Evolutionary conservation across 805 yeast species (phyloP).

Genomic region (Myxozyma kluyveri): DNA sequence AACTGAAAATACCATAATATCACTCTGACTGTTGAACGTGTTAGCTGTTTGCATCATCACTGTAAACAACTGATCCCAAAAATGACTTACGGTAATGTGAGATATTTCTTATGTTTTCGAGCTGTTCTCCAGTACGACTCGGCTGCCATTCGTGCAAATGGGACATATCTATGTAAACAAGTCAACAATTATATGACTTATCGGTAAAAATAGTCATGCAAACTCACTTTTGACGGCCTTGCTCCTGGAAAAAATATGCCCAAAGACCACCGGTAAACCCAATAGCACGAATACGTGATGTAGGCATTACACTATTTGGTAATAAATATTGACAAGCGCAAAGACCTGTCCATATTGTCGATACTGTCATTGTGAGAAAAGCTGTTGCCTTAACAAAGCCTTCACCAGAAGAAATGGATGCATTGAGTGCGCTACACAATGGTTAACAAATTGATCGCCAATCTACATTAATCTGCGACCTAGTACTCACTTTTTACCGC

Average conservation of each 20-base stretch:
- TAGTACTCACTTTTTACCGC: background rate
- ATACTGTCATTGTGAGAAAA: slow-evolving; percentile 38
- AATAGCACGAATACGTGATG: slow-evolving; percentile 39
- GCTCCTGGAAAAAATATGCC: slow-evolving; percentile 37
- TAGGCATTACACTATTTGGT: slow-evolving; percentile 35
- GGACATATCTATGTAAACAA: slow-evolving; percentile 8
- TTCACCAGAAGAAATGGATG: background rate
- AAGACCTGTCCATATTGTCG: slow-evolving; percentile 43
- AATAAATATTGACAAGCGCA: slow-evolving; percentile 39
- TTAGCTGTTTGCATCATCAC: background rate
- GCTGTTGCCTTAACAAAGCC: slow-evolving; percentile 35
- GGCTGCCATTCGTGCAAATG: slow-evolving; percentile 38
- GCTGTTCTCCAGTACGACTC: slow-evolving; percentile 40
- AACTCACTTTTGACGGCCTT: background rate
- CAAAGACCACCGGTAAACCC: slow-evolving; percentile 46
- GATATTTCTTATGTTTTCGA: slow-evolving; percentile 32
- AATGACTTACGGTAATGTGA: slow-evolving; percentile 30
- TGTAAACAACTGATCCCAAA: too few relatives aligned
- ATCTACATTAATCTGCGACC: too few relatives aligned
- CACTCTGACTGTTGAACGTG: slow-evolving; percentile 32
- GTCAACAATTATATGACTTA: too few relatives aligned
- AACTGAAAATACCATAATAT: slow-evolving; percentile 37
- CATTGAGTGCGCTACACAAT: background rate
- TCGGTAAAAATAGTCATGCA: background rate
- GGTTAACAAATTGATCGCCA: too few relatives aligned